Base-by-base conservation (phyloP, 1,284 basidiomycete species). In the Erythrobasidium hasegawianum region DNA sequence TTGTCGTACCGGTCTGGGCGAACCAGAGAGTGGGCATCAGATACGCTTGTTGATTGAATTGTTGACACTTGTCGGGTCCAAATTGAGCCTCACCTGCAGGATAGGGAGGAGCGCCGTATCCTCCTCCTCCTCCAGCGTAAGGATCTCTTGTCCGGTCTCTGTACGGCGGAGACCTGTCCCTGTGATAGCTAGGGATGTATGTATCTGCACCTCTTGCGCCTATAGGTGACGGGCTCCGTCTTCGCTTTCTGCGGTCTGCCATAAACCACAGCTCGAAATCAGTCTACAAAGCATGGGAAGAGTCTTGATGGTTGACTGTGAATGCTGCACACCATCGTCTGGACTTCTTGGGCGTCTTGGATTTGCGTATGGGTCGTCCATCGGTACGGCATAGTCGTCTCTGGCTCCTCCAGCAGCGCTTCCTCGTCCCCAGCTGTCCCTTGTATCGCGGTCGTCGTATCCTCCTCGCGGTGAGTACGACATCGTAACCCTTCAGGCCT, bases 181-280 rank as follows among this genome's bases (percentile, higher is more conserved):
- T 27, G 38, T 57, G 33, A 26, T 66, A 66, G 57, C 64, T 59
- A 14, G 56, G 56, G 38, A 59, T 59, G 33, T 66, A 66, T 7
- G 38, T 53, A 41, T 66, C 64, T 52, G 26, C 57, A 53, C 57
- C 50, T 18, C 61, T 50, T 9, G 54, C 20, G 49, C 52, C 14
- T 33, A 38, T 24, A 33, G 64, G 64, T 4, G 64, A 66, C 5
- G 64, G 57, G 20, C 56, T 59, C 2, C 64, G 64, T 52, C 64
- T 39, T 40, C 64, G 40, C 38, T 66, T 66, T 66, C 64, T 59
- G 52, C 61, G 61, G 52, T 64, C 61, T 22, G 49, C 54, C 16
- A 1, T 2, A 3, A 47, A 33, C 10, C 20, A 10, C 27, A 3
- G 29, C n/a, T 33, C 11, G 9, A 45, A 29, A 27, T 29, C 20